Conservation (phyloP, 352 stramenopile species). For the Peronospora farinosa region DNA sequence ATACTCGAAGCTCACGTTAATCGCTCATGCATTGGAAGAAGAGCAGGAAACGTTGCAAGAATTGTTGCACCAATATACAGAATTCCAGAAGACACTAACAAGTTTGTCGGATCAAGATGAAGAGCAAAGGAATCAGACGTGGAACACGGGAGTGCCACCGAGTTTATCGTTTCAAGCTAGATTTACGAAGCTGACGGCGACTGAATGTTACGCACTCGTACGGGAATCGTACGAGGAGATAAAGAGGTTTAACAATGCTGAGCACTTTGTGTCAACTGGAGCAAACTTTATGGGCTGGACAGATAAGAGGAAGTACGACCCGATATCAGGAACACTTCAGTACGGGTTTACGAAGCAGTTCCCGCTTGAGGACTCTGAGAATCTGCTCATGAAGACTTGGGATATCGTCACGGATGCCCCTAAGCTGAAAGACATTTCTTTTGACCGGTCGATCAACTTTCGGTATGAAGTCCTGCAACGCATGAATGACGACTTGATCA, state of each 20-base stretch:
- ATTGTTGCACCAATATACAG: slow-evolving; percentile 28
- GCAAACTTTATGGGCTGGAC: slow-evolving; percentile 53
- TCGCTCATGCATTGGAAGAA: slow-evolving; percentile 34
- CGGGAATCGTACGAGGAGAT: slow-evolving; percentile 53
- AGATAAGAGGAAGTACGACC: slow-evolving; percentile 32
- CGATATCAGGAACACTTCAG: slow-evolving; percentile 29
- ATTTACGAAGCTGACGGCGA: slow-evolving; percentile 23
- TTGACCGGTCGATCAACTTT: slow-evolving; percentile 43
- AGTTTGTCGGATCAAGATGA: slow-evolving; percentile 14
- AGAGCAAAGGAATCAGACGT: slow-evolving; percentile 11
- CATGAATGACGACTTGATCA: slow-evolving; percentile 53
- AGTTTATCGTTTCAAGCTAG: slow-evolving; percentile 39
- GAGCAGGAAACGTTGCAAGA: slow-evolving; percentile 34
- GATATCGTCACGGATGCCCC: slow-evolving; percentile 35
- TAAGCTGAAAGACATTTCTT: slow-evolving; percentile 43
- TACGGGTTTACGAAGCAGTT: slow-evolving; percentile 62
- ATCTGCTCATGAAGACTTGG: slow-evolving; percentile 39
- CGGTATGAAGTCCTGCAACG: slow-evolving; percentile 48
- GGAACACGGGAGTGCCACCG: slow-evolving; percentile 27
- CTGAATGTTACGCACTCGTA: slow-evolving; percentile 41
- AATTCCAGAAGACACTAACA: slow-evolving; percentile 28
- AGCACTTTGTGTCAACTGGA: slow-evolving; percentile 33
- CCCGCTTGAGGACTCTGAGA: slow-evolving; percentile 24
- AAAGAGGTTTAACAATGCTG: slow-evolving; percentile 28
- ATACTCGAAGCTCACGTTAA: slow-evolving; percentile 35